These are phyloP conservation scores for Gracilaria gracilis DNA, from an alignment of 23 red algal species.

Conservation along the genomic window DNA sequence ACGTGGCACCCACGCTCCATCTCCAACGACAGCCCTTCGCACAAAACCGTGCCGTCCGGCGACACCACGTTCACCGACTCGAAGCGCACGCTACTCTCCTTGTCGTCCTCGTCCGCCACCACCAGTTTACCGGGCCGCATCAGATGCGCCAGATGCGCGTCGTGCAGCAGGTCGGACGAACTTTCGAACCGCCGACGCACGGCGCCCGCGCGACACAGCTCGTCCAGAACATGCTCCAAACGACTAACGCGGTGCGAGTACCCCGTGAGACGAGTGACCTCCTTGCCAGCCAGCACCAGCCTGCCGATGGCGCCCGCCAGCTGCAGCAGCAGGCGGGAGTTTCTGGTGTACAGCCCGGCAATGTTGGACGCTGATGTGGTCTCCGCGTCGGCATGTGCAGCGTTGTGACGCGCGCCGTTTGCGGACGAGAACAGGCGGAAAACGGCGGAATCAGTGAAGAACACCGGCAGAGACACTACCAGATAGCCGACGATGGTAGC, in stretches of 20 bases:
- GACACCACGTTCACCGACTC: constrained; percentile 90
- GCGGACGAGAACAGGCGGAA: constrained; percentile 40
- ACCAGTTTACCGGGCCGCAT: constrained; percentile 91
- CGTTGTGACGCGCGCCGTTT: not conserved
- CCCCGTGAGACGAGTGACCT: constrained; percentile 88
- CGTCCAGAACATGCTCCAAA: constrained; percentile 85
- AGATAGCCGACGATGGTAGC: constrained; percentile 98
- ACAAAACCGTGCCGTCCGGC: constrained; percentile 86
- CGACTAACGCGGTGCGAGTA: constrained; percentile 83
- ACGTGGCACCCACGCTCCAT: constrained; percentile 93
- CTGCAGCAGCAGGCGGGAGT: constrained; percentile 88
- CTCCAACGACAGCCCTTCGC: constrained; percentile 76
- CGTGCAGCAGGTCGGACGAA: constrained; percentile 62
- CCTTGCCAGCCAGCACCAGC: constrained; percentile 92
- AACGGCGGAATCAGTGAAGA: constrained; percentile 74
- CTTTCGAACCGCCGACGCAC: constrained; percentile 62
- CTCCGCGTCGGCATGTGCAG: constrained; percentile 5
- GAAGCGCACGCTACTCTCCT: constrained; percentile 67
- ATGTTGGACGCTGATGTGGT: constrained; percentile 78
- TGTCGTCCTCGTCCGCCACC: constrained; percentile 48
- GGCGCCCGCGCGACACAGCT: constrained; percentile 58
- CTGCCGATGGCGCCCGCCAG: constrained; percentile 93
- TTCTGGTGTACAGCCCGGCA: constrained; percentile 93
- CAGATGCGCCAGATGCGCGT: constrained; percentile 71
- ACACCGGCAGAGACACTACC: constrained; percentile 94